phyloP scores from a whole-genome alignment of 192 early-diverging fungal species.

The Gamsiella multidivaricata region DNA sequence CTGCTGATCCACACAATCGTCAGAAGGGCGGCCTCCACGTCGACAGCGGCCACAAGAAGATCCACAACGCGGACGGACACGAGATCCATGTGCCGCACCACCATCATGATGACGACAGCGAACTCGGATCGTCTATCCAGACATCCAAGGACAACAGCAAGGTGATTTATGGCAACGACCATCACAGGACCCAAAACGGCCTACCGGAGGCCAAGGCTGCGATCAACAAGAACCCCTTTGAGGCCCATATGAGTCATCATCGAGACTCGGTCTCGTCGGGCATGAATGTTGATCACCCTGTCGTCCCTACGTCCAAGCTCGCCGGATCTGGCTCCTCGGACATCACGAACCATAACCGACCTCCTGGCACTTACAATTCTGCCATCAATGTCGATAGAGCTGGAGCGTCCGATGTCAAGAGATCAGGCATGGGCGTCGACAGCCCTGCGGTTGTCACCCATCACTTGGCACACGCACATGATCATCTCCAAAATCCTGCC shows the following conservation, averaged over 20 bases:
- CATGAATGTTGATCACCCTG: constrained; percentile 21
- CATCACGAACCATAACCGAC: constrained; percentile 11
- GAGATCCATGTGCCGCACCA: constrained; percentile 10
- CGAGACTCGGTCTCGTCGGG: constrained; percentile 2
- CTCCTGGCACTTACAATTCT: constrained; percentile 17
- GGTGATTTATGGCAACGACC: constrained; percentile 3
- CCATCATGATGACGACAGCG: not conserved
- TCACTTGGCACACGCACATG: constrained; percentile 5
- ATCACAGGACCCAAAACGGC: constrained; percentile 8
- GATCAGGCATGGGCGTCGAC: constrained; percentile 30
- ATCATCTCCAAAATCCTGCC: not conserved
- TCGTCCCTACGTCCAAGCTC: not conserved
- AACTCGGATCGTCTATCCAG: not conserved
- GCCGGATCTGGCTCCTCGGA: constrained; percentile 28
- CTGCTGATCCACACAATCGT: not conserved
- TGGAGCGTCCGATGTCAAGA: not conserved
- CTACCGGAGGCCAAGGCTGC: not conserved
- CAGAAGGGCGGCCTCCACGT: constrained; percentile 16
- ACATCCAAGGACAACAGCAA: constrained; percentile 2
- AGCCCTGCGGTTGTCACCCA: not conserved
- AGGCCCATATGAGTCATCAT: not conserved
- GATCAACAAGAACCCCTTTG: constrained; percentile 5
- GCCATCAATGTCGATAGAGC: constrained; percentile 27
- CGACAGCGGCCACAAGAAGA: constrained; percentile 7
- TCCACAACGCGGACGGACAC: not conserved